phyloP scores from a whole-genome alignment of 352 stramenopile species.

The Stramenopiles sp. region DNA sequence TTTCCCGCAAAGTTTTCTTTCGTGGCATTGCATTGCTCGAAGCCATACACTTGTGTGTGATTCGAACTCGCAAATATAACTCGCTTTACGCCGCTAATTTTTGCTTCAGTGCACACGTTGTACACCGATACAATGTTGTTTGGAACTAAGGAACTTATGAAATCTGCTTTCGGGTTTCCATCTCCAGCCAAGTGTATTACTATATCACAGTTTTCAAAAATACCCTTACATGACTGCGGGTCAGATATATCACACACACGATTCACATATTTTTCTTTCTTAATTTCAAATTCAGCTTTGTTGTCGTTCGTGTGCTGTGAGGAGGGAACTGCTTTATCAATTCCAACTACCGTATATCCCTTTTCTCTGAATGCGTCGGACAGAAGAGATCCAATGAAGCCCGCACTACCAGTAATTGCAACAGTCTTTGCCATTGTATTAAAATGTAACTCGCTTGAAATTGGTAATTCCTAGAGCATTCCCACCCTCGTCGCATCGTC shows the following conservation, averaged over 20 bases:
- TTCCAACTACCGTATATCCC: neutral
- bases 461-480: neutral
- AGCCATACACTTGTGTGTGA: neutral
- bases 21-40: neutral
- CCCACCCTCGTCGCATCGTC: neutral
- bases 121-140: neutral
- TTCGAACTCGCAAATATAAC: neutral
- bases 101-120: neutral
- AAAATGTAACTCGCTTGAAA: no score
- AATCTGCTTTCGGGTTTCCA: neutral
- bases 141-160: neutral
- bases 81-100: neutral
- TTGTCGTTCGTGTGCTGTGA: neutral
- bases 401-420: neutral
- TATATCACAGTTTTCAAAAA: neutral
- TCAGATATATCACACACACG: neutral
- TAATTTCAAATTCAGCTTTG: neutral
- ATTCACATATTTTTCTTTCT: neutral
- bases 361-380: neutral
- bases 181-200: neutral
- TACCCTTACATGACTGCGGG: neutral
- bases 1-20: neutral
- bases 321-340: neutral
- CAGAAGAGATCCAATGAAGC: neutral
- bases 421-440: neutral